Evolutionary conservation across 106 monocot genomes (phyloP).

Genomic region (Gastrodia elata): DNA sequence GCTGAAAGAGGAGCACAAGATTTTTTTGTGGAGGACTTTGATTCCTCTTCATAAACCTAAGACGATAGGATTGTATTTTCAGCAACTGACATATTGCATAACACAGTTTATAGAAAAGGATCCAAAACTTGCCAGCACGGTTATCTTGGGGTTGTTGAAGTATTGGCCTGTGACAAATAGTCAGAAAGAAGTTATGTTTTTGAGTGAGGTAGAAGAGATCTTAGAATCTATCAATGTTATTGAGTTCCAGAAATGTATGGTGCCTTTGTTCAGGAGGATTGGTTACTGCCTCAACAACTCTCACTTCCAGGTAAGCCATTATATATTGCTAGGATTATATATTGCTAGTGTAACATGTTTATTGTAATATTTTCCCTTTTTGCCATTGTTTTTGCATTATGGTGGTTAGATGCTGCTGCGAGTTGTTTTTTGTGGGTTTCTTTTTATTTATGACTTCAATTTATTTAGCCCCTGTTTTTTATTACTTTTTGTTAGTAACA

Average conservation of each 20-base stretch:
- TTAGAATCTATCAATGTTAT: conserved; percentile 46
- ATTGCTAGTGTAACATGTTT: too few relatives aligned
- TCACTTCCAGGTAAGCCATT: conserved; percentile 62
- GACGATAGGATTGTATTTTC: conserved; percentile 62
- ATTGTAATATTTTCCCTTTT: neutral
- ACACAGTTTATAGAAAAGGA: conserved; percentile 83
- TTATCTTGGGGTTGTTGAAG: conserved; percentile 64
- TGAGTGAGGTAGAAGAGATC: conserved; percentile 83
- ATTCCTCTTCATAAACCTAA: conserved; percentile 82
- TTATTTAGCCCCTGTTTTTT: too few relatives aligned
- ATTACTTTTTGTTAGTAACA: too few relatives aligned
- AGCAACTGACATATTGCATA: conserved; percentile 78
- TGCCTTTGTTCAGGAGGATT: conserved; percentile 62
- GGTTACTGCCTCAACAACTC: conserved; percentile 66
- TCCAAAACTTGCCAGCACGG: conserved; percentile 56
- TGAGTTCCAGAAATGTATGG: conserved; percentile 79
- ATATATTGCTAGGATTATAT: neutral
- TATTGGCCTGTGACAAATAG: conserved; percentile 84
- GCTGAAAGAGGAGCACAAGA: conserved; percentile 84
- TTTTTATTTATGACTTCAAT: too few relatives aligned
- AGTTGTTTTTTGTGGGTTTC: too few relatives aligned
- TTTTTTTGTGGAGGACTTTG: conserved; percentile 67
- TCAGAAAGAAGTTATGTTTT: conserved; percentile 91
- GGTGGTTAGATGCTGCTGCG: neutral
- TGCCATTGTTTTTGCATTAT: neutral